Base-by-base conservation (phyloP, 352 stramenopile species). In the Phytophthora multivora region DNA sequence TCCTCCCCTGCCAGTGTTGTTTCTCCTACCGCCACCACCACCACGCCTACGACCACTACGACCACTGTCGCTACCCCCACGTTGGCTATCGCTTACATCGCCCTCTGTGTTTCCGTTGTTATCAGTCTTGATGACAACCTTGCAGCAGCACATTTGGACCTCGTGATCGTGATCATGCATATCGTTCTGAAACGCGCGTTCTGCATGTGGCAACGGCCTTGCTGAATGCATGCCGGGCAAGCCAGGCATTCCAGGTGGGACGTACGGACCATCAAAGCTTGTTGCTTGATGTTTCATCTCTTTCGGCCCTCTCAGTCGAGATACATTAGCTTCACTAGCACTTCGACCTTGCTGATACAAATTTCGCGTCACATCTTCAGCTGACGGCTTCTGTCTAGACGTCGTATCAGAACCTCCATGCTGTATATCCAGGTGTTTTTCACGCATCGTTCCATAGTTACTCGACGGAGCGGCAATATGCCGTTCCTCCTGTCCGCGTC, bases 121-220 rank as follows among this genome's bases (percentile, higher is more conserved):
- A 33, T 52, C 26, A 26, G 45, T 23, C 28, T 73, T 76, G 7
- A 85, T 51, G 31, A 66, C 49, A 31, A 85, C 50, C 30, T 80
- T 80, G 18, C 79, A 67, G 36, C 77, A 49, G 49, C 75, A 80
- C 43, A 76, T 66, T 13, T 79, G 46, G 12, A 85, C 19, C 28
- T 77, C 67, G 8, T 63, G 67, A 2, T 56, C 49, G 23, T 59
- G 46, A 25, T 72, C 59, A 61, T 69, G 41, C 4, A 58, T 25
- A 12, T 66, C 57, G 3, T 51, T 52, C 18, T 68, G 72, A 30
- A 71, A 81, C 3, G 64, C 43, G 1, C 58, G 47, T 50, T 75
- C 67, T 12, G 48, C 30, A 46, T 51, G 31, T 7, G 58, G 41
- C 2, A 64, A 23, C 4, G 54, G 40, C 0, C 35, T 28, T 15